Evolutionary conservation across 2,329 filamentous ascomycete species (phyloP).

Genomic region (Dactylellina cionopaga): DNA sequence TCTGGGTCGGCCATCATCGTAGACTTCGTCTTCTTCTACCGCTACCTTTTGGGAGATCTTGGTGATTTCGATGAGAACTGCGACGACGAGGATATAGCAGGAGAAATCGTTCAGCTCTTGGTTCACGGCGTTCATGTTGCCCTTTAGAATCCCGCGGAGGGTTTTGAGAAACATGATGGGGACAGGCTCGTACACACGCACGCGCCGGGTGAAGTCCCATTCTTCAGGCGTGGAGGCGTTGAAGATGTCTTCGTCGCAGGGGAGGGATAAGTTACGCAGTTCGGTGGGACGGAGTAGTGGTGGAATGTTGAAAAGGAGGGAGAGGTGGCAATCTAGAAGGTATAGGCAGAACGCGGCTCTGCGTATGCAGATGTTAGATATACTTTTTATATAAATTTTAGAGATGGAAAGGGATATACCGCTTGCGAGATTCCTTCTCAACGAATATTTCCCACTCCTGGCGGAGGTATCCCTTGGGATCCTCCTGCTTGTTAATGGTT

Average conservation of each 20-base stretch:
- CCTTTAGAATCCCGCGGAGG: slow-evolving; percentile 54
- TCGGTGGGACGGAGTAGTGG: slow-evolving; percentile 55
- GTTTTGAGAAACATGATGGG: slow-evolving; percentile 54
- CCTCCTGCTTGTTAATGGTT: slow-evolving; percentile 46
- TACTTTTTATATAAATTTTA: background rate
- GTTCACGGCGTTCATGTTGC: slow-evolving; percentile 54
- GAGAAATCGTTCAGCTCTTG: slow-evolving; percentile 55
- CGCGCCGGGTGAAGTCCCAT: slow-evolving; percentile 54
- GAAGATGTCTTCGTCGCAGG: slow-evolving; percentile 56
- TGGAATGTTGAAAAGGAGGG: slow-evolving; percentile 55
- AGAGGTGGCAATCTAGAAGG: slow-evolving; percentile 56
- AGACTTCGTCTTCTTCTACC: slow-evolving; percentile 54
- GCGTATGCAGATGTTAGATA: slow-evolving; percentile 3
- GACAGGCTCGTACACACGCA: slow-evolving; percentile 53
- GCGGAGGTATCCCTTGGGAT: slow-evolving; percentile 51
- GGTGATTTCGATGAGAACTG: slow-evolving; percentile 56
- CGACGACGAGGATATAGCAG: slow-evolving; percentile 55
- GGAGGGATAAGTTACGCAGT: slow-evolving; percentile 56
- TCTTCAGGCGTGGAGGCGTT: slow-evolving; percentile 54
- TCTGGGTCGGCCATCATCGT: slow-evolving; percentile 49
- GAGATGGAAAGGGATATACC: slow-evolving; percentile 38
- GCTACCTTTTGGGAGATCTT: slow-evolving; percentile 56
- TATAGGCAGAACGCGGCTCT: slow-evolving; percentile 56
- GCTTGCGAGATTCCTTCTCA: slow-evolving; percentile 56
- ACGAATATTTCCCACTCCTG: slow-evolving; percentile 57